Conservation (phyloP, 2,329 filamentous ascomycete species). For the Aspergillus intermedius region DNA sequence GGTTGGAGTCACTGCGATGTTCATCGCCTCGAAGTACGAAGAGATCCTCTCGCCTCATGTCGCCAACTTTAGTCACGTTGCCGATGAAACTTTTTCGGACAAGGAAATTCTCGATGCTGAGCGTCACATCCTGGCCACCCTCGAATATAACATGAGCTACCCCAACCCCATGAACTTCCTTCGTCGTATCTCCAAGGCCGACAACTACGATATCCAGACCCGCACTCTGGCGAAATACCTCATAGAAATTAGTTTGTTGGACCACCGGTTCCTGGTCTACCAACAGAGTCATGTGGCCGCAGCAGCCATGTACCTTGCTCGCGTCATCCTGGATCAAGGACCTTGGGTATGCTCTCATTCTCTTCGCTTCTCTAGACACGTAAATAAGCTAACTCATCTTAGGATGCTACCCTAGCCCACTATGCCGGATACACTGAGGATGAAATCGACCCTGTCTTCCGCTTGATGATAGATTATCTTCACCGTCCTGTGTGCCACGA, state of each 20-base stretch:
- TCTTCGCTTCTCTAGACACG: background rate
- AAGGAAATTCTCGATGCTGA: constrained; percentile 96
- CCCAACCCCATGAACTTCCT: constrained; percentile 99
- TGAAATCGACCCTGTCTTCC: constrained; percentile 85
- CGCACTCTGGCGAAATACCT: constrained; percentile 96
- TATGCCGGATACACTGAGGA: constrained; percentile 92
- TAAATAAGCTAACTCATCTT: constrained; percentile 13
- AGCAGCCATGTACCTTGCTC: constrained; percentile 88
- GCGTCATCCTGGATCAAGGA: constrained; percentile 82
- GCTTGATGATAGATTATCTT: constrained; percentile 95
- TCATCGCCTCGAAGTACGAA: constrained; percentile 98
- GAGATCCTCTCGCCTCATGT: constrained; percentile 96
- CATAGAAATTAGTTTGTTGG: constrained; percentile 91
- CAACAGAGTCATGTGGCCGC: constrained; percentile 86
- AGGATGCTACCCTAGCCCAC: constrained; percentile 79
- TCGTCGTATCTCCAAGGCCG: constrained; percentile 95
- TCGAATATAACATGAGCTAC: constrained; percentile 96
- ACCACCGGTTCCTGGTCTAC: constrained; percentile 87
- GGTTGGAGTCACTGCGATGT: constrained; percentile 97
- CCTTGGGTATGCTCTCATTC: constrained; percentile 64
- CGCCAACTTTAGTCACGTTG: constrained; percentile 92
- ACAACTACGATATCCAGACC: constrained; percentile 98
- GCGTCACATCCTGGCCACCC: constrained; percentile 80
- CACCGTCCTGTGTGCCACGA: constrained; percentile 85
- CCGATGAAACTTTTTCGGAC: constrained; percentile 92